A percentile compares a stretch with the other conserved stretches of the same genome.
Conservation (phyloP, 2,329 filamentous ascomycete genomes). For the Hortaea werneckii region DNA sequence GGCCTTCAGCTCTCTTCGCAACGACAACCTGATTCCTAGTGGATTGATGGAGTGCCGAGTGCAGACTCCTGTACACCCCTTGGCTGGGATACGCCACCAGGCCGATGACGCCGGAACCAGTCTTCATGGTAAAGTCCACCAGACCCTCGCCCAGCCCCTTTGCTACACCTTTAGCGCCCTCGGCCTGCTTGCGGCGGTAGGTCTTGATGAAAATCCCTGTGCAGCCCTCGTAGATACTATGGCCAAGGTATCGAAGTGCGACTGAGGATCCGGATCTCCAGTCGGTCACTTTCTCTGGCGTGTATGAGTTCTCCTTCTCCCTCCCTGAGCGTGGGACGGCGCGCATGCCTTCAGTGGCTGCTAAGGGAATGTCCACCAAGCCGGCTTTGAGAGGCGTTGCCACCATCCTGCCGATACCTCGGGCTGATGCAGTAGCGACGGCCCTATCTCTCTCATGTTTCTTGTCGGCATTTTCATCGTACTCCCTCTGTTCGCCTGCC, state of each 20-base stretch:
- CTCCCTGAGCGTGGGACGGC: too few species aligned
- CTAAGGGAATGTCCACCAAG: too few species aligned
- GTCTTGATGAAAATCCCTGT: neutral
- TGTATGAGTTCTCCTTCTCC: neutral
- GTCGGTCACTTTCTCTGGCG: neutral
- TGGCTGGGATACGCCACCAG: neutral
- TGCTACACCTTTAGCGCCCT: neutral
- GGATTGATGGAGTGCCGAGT: neutral
- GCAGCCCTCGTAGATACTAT: neutral
- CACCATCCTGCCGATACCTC: too few species aligned
- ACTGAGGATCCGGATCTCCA: neutral
- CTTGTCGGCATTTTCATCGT: too few species aligned
- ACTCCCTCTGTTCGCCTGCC: too few species aligned
- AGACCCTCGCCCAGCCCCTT: neutral
- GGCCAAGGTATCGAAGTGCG: neutral
- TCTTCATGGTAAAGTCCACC: neutral
- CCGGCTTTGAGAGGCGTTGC: too few species aligned
- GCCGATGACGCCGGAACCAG: neutral
- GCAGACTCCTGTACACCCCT: neutral
- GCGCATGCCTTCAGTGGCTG: neutral
- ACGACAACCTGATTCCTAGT: too few species aligned
- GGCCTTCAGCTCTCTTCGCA: too few species aligned
- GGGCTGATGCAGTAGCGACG: too few species aligned
- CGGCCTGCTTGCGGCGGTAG: neutral
- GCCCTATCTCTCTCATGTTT: too few species aligned